A percentile compares a stretch with the other conserved stretches of the same genome.
These are phyloP conservation scores for Pseudoscleropodium purum DNA, from an alignment of 225 moss, liverwort and hornwort species.

Conservation along the genomic window DNA sequence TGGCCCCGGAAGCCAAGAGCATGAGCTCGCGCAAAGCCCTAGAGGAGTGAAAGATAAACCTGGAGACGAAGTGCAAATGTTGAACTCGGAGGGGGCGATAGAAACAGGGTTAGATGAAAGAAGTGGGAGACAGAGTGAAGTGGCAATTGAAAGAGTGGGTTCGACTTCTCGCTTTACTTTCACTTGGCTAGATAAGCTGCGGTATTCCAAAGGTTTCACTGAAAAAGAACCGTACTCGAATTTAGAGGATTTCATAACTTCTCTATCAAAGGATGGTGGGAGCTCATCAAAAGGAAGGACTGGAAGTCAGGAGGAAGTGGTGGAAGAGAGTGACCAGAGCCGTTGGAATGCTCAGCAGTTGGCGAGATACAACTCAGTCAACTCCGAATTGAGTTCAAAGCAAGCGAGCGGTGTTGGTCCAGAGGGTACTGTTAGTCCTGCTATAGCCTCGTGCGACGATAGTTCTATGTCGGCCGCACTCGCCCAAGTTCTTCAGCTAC, in stretches of 20 bases:
- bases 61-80: conserved; percentile 12
- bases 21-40: conserved; percentile 11
- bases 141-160: conserved; percentile 16
- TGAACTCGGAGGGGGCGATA: neutral
- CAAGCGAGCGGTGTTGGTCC: conserved; percentile 7
- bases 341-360: conserved; percentile 2
- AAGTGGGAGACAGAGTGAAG: neutral
- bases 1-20: conserved; percentile 1
- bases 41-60: conserved; percentile 16
- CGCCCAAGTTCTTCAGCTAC: conserved; percentile 11
- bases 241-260: conserved; percentile 38
- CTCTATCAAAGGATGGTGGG: conserved; percentile 16
- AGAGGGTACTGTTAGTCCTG: neutral
- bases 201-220: conserved; percentile 40
- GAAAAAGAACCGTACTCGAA: conserved; percentile 29
- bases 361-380: conserved; percentile 10
- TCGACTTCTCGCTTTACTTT: conserved; percentile 30
- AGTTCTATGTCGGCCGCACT: conserved; percentile 10
- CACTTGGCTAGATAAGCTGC: conserved; percentile 45
- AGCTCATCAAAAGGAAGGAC: neutral
- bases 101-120: neutral
- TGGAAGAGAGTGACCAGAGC: conserved; percentile 5
- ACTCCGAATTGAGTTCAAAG: conserved; percentile 23
- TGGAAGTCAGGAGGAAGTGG: neutral
- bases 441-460: conserved; percentile 6